Percentiles rank a stretch among this genome's conserved stretches.
These are phyloP conservation scores for Aechmea fasciata DNA, from an alignment of 176 grass and related monocot genomes.

Conservation along the genomic window DNA sequence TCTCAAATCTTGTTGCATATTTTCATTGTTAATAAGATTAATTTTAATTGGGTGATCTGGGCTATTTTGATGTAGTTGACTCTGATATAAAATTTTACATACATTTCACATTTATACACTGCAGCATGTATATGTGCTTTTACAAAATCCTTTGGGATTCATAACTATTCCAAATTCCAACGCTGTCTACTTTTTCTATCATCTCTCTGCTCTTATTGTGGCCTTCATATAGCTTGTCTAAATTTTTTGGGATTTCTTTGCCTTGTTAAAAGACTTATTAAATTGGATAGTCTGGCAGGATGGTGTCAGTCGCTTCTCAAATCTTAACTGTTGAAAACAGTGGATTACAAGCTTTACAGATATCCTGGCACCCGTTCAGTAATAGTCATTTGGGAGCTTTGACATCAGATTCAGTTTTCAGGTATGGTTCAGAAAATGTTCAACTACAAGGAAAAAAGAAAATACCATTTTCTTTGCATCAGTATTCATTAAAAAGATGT, in stretches of 20 bases:
- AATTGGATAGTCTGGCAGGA: conserved; percentile 47
- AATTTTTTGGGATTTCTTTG: not conserved
- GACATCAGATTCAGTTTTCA: conserved; percentile 87
- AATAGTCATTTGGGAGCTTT: conserved; percentile 74
- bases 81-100: no score
- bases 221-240: not conserved
- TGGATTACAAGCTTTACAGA: conserved; percentile 71
- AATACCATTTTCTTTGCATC: not conserved
- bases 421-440: conserved; percentile 33
- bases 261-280: conserved; percentile 7
- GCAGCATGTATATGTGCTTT: no score
- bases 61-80: not conserved
- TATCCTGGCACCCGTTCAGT: conserved; percentile 83
- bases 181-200: not conserved
- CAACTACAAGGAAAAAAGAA: not conserved
- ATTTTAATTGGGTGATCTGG: no score
- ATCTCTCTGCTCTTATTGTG: not conserved
- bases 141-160: no score
- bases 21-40: not conserved
- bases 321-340: conserved; percentile 50
- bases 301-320: conserved; percentile 55
- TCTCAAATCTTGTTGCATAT: not conserved
- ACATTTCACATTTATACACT: no score
- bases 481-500: not conserved
- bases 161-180: no score